These are phyloP conservation scores for Malbranchea zuffiana DNA, from an alignment of 2,329 filamentous ascomycete genomes.

Conservation along the genomic window DNA sequence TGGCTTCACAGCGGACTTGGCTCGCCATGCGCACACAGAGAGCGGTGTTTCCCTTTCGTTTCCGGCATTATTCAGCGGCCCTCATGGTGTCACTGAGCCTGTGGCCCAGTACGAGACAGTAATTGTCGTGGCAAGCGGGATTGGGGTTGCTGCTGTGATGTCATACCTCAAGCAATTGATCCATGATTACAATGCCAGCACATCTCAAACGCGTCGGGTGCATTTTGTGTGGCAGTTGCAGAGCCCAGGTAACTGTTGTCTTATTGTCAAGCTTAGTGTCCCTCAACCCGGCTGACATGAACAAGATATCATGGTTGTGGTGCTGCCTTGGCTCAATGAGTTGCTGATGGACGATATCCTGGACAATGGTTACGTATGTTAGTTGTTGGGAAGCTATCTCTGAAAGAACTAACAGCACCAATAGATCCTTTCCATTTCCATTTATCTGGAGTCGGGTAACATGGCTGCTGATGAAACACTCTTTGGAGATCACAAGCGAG, in stretches of 20 bases:
- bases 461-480: constrained; percentile 11
- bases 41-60: constrained; percentile 16
- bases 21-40: constrained; percentile 11
- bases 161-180: constrained; percentile 30
- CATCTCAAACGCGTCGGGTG: constrained; percentile 20
- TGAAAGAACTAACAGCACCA: too few relatives aligned
- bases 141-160: constrained; percentile 24
- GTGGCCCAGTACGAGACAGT: constrained; percentile 24
- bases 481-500: constrained; percentile 17
- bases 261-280: constrained; percentile 2
- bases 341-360: constrained; percentile 19
- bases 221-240: constrained; percentile 28
- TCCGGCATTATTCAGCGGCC: constrained; percentile 24
- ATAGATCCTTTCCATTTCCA: constrained; percentile 20
- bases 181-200: constrained; percentile 25
- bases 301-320: constrained; percentile 15
- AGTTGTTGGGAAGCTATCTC: background rate
- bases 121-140: constrained; percentile 25
- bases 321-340: constrained; percentile 17
- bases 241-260: constrained; percentile 15
- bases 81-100: constrained; percentile 21
- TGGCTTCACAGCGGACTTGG: constrained; percentile 22
- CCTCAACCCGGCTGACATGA: too few relatives aligned
- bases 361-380: constrained; percentile 21
- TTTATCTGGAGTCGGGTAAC: constrained; percentile 17